phyloP scores from a whole-genome alignment of 2,329 filamentous ascomycete species.

The Colletotrichum liriopes region DNA sequence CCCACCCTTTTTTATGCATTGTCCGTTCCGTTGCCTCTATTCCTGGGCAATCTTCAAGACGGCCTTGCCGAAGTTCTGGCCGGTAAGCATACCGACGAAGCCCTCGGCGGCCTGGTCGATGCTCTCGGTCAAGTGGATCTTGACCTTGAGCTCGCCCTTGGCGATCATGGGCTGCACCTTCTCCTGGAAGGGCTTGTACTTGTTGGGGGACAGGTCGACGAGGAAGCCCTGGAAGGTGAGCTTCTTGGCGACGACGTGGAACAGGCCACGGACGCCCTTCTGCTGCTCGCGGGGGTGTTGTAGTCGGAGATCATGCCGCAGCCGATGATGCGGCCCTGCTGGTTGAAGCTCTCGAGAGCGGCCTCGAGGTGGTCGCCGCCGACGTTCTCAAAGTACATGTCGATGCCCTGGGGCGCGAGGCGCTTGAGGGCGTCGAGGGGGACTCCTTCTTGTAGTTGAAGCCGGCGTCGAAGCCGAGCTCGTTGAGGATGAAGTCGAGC shows the following conservation, averaged over 20 bases:
- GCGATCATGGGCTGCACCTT: constrained; percentile 83
- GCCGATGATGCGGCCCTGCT: constrained; percentile 75
- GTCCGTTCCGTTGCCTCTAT: background rate
- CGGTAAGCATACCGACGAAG: constrained; percentile 81
- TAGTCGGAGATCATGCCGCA: constrained; percentile 85
- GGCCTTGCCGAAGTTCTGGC: constrained; percentile 90
- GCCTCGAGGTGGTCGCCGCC: constrained; percentile 68
- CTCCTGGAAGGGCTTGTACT: constrained; percentile 80
- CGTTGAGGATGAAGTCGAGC: constrained; percentile 73
- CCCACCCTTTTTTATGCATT: background rate
- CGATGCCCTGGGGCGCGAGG: constrained; percentile 83
- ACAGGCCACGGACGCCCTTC: constrained; percentile 78
- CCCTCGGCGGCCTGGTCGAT: constrained; percentile 86
- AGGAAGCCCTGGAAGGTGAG: constrained; percentile 84
- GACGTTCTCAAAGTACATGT: constrained; percentile 74
- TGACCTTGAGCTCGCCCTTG: constrained; percentile 82
- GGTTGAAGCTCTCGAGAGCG: constrained; percentile 65
- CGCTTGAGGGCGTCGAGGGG: constrained; percentile 76
- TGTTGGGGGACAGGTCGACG: constrained; percentile 78
- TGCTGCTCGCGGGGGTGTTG: constrained; percentile 71
- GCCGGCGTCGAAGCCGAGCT: constrained; percentile 70
- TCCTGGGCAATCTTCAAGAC: constrained; percentile 72
- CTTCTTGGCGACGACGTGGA: constrained; percentile 76
- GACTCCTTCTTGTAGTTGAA: constrained; percentile 94
- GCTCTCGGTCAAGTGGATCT: constrained; percentile 78